Conservation (phyloP, 805 yeast species). For the Millerago galiae region DNA sequence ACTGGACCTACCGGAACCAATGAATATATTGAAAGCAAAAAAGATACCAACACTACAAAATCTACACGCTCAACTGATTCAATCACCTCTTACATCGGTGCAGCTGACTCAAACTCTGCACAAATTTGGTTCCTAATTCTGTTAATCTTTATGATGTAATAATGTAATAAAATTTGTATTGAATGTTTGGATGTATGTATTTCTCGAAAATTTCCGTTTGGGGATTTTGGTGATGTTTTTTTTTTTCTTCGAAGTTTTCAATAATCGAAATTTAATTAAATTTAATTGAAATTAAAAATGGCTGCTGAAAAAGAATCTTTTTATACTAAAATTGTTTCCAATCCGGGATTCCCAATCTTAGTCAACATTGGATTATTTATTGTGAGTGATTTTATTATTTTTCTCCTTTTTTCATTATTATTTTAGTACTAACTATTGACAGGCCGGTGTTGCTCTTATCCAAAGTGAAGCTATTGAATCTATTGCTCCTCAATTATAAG, state of each 20-base stretch:
- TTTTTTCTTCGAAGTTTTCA: background rate
- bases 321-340: conserved; percentile 47
- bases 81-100: background rate
- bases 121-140: no score
- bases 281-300: conserved; percentile 1
- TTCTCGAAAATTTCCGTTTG: background rate
- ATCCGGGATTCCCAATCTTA: conserved; percentile 61
- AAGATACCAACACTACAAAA: no score
- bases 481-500: conserved; percentile 61
- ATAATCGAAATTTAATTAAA: conserved; percentile 1
- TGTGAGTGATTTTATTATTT: conserved; percentile 17
- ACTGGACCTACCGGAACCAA: background rate
- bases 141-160: no score
- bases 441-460: conserved; percentile 68
- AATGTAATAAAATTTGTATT: no score
- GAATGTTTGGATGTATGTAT: no score
- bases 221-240: background rate
- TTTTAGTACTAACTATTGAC: conserved; percentile 1
- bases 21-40: background rate
- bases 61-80: background rate
- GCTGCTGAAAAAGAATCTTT: conserved; percentile 20
- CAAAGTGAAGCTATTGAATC: conserved; percentile 77
- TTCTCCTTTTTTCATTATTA: background rate
- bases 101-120: background rate
- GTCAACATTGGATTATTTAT: conserved; percentile 59